phyloP scores from a whole-genome alignment of 2,329 filamentous ascomycete species.

The Coleophoma crateriformis region DNA sequence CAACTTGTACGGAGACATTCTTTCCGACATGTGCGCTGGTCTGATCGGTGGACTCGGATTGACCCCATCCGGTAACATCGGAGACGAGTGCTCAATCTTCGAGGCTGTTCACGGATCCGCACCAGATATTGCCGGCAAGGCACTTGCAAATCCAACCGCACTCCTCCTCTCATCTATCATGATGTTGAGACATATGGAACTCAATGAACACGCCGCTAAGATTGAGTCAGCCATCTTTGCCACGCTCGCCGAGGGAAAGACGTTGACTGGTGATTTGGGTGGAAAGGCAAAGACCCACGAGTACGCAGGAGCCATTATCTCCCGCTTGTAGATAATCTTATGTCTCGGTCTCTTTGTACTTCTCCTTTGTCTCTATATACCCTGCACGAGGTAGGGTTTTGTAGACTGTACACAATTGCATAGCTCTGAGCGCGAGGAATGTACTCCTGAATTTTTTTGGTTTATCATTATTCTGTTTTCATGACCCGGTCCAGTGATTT shows the following conservation, averaged over 20 bases:
- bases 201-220: slow-evolving; percentile 74
- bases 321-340: slow-evolving; percentile 26
- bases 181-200: slow-evolving; percentile 99
- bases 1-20: slow-evolving; percentile 98
- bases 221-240: slow-evolving; percentile 96
- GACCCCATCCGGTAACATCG: slow-evolving; percentile 97
- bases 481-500: too few species aligned
- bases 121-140: slow-evolving; percentile 94
- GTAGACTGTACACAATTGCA: slow-evolving; percentile 25
- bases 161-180: slow-evolving; percentile 95
- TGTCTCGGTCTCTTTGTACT: neutral
- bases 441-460: too few species aligned
- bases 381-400: slow-evolving; percentile 12
- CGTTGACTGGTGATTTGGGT: slow-evolving; percentile 90
- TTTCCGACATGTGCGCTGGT: slow-evolving; percentile 99
- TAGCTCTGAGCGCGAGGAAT: slow-evolving; percentile 1
- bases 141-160: slow-evolving; percentile 93
- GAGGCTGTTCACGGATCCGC: slow-evolving; percentile 98
- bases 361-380: slow-evolving; percentile 11
- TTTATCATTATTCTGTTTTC: too few species aligned
- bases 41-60: slow-evolving; percentile 96
- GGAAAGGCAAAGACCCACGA: slow-evolving; percentile 95
- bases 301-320: slow-evolving; percentile 89
- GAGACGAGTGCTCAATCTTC: slow-evolving; percentile 99
- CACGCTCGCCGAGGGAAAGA: slow-evolving; percentile 93